Percentiles rank a stretch among this genome's conserved stretches.
Evolutionary conservation across 164 flowering plant genomes (phyloP).

Genomic region (Tetracentron sinense): DNA sequence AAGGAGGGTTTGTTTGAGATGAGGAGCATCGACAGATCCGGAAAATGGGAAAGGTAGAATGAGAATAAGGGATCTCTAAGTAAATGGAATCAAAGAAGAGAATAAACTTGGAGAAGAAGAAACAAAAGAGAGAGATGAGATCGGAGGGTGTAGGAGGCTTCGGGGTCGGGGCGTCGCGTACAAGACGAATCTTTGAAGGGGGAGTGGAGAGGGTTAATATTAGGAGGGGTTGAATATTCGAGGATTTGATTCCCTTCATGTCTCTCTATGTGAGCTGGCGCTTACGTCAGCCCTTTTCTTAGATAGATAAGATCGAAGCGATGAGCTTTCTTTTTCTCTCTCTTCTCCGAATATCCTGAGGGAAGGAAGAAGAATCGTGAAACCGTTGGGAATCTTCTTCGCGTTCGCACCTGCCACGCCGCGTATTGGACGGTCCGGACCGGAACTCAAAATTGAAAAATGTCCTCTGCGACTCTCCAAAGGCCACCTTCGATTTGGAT

Average conservation of each 20-base stretch:
- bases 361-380: neutral
- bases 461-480: neutral
- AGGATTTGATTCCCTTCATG: constrained; percentile 13
- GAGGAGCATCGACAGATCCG: constrained; percentile 30
- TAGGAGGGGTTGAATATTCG: constrained; percentile 37
- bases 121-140: neutral
- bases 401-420: neutral
- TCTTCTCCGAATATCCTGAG: constrained; percentile 18
- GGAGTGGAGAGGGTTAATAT: neutral
- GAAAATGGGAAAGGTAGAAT: neutral
- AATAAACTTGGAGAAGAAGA: constrained; percentile 18
- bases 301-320: constrained; percentile 24
- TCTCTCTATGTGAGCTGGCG: constrained; percentile 26
- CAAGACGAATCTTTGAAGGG: constrained; percentile 36
- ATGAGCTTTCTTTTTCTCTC: neutral
- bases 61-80: constrained; percentile 25
- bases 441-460: neutral
- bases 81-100: constrained; percentile 29
- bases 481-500: neutral
- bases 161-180: constrained; percentile 77
- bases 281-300: constrained; percentile 21
- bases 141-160: constrained; percentile 13
- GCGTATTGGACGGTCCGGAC: neutral
- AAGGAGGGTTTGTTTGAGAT: neutral
- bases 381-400: constrained; percentile 2